Conservation (phyloP, 768 basidiomycete species). For the Jaapia argillacea region DNA sequence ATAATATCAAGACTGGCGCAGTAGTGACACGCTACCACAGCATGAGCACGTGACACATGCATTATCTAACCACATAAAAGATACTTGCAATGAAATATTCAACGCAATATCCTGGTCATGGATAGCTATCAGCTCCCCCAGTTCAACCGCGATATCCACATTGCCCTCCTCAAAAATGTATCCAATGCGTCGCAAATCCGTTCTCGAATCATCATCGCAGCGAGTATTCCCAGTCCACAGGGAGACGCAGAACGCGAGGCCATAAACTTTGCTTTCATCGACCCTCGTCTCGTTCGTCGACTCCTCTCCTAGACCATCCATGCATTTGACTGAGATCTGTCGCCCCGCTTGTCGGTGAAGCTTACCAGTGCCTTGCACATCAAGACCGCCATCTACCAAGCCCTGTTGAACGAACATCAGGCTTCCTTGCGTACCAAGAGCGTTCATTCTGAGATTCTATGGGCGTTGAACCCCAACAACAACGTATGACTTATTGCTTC, state of each 20-base stretch:
- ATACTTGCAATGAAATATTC: too few species aligned
- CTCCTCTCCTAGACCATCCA: slow-evolving; percentile 5
- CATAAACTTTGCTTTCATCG: slow-evolving; percentile 89
- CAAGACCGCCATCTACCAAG: slow-evolving; percentile 76
- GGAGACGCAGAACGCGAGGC: slow-evolving; percentile 63
- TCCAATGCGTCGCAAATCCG: slow-evolving; percentile 52
- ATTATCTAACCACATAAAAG: too few species aligned
- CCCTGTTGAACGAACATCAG: slow-evolving; percentile 58
- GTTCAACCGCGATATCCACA: too few species aligned
- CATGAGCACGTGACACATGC: too few species aligned
- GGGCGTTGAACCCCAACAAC: slow-evolving; percentile 76
- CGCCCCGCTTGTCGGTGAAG: slow-evolving; percentile 26
- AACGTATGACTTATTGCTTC: slow-evolving; percentile 50
- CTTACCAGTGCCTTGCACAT: slow-evolving; percentile 75
- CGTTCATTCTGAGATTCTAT: slow-evolving; percentile 87
- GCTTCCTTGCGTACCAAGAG: slow-evolving; percentile 69
- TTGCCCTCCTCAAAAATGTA: slow-evolving; percentile 61
- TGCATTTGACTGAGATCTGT: not conserved
- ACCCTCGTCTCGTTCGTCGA: slow-evolving; percentile 67
- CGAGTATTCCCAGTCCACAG: slow-evolving; percentile 42
- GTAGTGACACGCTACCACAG: too few species aligned
- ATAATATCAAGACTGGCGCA: too few species aligned
- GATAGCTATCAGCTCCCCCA: too few species aligned
- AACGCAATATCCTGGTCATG: too few species aligned
- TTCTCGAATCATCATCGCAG: slow-evolving; percentile 60